These are phyloP conservation scores for Lactarius evosmus DNA, from an alignment of 768 basidiomycete genomes.

Conservation along the genomic window DNA sequence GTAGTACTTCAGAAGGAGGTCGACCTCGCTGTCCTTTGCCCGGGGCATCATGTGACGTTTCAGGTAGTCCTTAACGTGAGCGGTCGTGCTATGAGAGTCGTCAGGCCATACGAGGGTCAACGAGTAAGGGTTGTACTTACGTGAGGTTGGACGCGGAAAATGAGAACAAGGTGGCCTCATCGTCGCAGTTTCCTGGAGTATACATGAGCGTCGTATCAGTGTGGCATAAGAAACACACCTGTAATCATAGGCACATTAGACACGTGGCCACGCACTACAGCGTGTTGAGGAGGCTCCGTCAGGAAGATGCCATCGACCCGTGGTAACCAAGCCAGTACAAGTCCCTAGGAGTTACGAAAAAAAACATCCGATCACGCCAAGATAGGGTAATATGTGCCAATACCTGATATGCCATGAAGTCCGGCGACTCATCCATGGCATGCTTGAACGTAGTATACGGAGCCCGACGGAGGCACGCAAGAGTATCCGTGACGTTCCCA, in stretches of 20 bases:
- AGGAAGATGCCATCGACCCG: too few species aligned
- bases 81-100: neutral
- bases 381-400: conserved; percentile 3
- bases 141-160: conserved; percentile 32
- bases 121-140: conserved; percentile 25
- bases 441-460: conserved; percentile 38
- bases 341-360: conserved; percentile 29
- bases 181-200: conserved; percentile 47
- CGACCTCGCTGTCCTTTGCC: conserved; percentile 11
- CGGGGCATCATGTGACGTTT: conserved; percentile 5
- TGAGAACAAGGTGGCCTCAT: conserved; percentile 51
- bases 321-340: conserved; percentile 34
- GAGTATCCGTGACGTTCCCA: conserved; percentile 38
- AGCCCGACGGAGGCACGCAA: conserved; percentile 41
- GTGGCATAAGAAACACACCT: conserved; percentile 30
- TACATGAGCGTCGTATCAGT: neutral
- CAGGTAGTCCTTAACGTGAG: conserved; percentile 3
- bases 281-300: conserved; percentile 23
- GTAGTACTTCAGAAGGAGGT: neutral
- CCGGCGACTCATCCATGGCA: conserved; percentile 42
- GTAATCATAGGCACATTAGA: conserved; percentile 50
- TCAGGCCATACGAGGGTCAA: neutral
- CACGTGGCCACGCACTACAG: conserved; percentile 44
- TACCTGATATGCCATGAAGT: conserved; percentile 42
- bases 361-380: too few species aligned